Conservation (phyloP, 75 land plant species). For the Picea glauca region DNA sequence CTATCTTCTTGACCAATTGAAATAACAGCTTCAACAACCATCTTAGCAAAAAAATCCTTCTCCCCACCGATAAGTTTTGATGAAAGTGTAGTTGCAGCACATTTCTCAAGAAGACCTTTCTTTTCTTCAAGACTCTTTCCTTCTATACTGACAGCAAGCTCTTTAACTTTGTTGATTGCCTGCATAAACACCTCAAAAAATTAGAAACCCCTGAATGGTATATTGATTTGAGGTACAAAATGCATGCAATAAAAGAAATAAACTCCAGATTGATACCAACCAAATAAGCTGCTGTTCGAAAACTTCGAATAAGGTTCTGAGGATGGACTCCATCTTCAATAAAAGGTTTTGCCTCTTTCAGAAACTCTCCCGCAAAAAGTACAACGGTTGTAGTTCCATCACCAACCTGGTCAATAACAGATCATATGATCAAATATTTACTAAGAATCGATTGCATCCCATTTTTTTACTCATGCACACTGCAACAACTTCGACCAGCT, state of each 20-base stretch:
- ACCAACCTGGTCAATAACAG: constrained; percentile 61
- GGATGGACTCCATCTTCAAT: constrained; percentile 98
- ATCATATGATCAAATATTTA: neutral
- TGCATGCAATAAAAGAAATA: neutral
- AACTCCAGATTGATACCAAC: constrained; percentile 19
- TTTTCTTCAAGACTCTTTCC: constrained; percentile 95
- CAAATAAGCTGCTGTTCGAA: constrained; percentile 69
- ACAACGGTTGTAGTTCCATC: constrained; percentile 99
- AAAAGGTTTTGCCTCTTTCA: constrained; percentile 95
- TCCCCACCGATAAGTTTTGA: constrained; percentile 99
- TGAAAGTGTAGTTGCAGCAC: constrained; percentile 92
- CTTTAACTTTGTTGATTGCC: constrained; percentile 88
- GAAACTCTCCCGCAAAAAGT: constrained; percentile 87
- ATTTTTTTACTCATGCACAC: neutral
- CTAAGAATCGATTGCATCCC: neutral
- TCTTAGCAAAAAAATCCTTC: constrained; percentile 95
- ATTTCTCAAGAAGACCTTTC: constrained; percentile 78
- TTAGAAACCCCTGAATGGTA: neutral
- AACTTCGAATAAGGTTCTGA: constrained; percentile 84
- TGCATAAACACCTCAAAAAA: constrained; percentile 11
- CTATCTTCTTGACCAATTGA: constrained; percentile 86
- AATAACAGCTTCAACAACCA: constrained; percentile 97
- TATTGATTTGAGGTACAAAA: neutral
- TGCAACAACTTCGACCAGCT: neutral
- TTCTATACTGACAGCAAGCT: constrained; percentile 85